These are phyloP conservation scores for Suillus placidus DNA, from an alignment of 768 basidiomycete species.

Conservation along the genomic window DNA sequence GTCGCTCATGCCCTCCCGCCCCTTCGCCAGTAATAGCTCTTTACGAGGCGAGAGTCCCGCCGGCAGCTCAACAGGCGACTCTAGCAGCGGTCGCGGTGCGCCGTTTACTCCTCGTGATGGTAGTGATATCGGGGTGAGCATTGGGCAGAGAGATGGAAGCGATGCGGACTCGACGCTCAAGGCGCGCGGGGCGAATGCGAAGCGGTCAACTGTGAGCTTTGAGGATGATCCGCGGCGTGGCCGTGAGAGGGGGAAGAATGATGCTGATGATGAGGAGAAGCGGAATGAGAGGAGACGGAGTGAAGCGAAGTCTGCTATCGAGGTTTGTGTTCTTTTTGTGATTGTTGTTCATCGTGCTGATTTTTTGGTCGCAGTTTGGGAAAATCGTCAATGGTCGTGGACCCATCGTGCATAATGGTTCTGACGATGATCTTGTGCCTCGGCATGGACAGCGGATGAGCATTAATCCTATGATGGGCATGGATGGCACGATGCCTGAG, in stretches of 20 bases:
- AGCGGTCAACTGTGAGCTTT: constrained; percentile 71
- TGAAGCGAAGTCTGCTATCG: constrained; percentile 86
- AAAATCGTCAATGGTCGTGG: constrained; percentile 82
- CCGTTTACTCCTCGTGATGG: constrained; percentile 82
- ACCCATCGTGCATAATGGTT: constrained; percentile 56
- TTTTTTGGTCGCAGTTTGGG: constrained; percentile 61
- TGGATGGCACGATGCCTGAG: constrained; percentile 31
- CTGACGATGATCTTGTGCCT: constrained; percentile 42
- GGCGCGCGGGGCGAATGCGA: constrained; percentile 39
- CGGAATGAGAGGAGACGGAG: constrained; percentile 74
- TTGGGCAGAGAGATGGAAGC: constrained; percentile 22
- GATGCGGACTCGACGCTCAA: constrained; percentile 33
- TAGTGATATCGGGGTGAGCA: constrained; percentile 52
- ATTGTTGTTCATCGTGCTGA: constrained; percentile 12
- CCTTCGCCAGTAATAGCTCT: constrained; percentile 51
- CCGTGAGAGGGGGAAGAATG: constrained; percentile 34
- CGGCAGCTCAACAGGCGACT: constrained; percentile 79
- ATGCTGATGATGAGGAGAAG: constrained; percentile 48
- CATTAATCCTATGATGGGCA: constrained; percentile 36
- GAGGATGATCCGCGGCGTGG: constrained; percentile 47
- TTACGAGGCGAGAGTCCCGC: constrained; percentile 67
- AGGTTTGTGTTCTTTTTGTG: constrained; percentile 52
- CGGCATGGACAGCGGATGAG: constrained; percentile 34
- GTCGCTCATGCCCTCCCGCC: constrained; percentile 44
- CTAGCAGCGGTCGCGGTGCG: constrained; percentile 67